Evolutionary conservation across 1,284 basidiomycete genomes (phyloP).

Genomic region (Termitomyces sp.): DNA sequence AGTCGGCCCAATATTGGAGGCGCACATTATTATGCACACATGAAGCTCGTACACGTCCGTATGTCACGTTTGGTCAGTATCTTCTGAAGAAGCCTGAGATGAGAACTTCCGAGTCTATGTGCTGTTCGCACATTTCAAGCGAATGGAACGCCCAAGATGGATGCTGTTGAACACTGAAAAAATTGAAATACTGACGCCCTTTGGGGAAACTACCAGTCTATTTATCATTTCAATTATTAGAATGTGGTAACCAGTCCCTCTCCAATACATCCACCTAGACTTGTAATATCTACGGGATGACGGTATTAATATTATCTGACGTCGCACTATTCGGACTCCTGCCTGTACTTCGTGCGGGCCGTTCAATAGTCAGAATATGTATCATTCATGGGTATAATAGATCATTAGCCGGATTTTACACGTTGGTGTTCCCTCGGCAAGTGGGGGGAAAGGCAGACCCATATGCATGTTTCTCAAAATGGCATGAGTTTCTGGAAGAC

Average conservation of each 20-base stretch:
- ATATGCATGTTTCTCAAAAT: neutral
- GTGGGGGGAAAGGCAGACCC: neutral
- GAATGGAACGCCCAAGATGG: neutral
- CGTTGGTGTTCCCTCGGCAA: neutral
- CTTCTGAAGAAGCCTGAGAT: neutral
- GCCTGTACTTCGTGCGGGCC: neutral
- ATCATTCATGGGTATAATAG: no score
- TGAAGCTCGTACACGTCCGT: neutral
- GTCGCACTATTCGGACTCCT: neutral
- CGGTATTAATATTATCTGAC: neutral
- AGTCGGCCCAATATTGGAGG: neutral
- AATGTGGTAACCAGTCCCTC: no score
- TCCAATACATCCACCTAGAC: no score
- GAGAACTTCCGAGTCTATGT: neutral
- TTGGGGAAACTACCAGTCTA: no score
- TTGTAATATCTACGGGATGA: no score
- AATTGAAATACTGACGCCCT: no score
- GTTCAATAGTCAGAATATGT: no score
- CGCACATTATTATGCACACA: neutral
- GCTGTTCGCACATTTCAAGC: neutral
- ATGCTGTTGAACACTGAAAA: neutral
- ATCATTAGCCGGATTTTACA: neutral
- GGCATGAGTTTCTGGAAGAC: neutral
- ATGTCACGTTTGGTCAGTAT: neutral
- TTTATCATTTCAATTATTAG: no score